Evolutionary conservation across 2,329 filamentous ascomycete species (phyloP), one percentile per base, ranked within the genome.

Genomic region (Eurotiales sp.): DNA sequence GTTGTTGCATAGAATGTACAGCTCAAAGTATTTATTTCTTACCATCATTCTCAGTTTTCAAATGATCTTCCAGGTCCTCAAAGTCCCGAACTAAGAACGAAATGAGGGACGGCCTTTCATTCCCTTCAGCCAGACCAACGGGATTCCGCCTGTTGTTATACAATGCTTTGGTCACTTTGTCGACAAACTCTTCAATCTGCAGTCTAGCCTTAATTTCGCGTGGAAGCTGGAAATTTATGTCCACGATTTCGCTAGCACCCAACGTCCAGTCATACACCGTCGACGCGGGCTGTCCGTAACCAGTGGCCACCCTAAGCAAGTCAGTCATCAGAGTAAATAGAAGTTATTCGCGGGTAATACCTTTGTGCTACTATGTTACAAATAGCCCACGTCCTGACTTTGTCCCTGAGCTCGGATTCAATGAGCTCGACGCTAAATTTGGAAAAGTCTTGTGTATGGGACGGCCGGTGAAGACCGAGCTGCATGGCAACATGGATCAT

Each of bases 401-500:
- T 77, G 63, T 87, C 84, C 45, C 77, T 76, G 53, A 85, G 74
- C 56, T 85, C 83, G 56, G 83, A 82, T 50, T 83, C 80, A 44
- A 79, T 75, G 17, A 85, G 66, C 47, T 83, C 71, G 19, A 76
- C 67, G 8, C 72, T 67, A 54, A 76, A 77, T 49, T 77, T 77
- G 57, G 69, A 74, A 53, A 77, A 77, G 58, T 77, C 75, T 55
- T 85, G 81, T 3, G 81, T 78, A 62, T 85, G 81, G 0, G 80
- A 83, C 2, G 83, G 83, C 25, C 82, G 75, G 61, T 86, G 83
- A 19, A 86, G 69, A 37, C 83, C 83, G 54, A 84, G 81, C 59
- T 85, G 82, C 76, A 84, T 81, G n/a, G 83, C 81, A 40, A 85
- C 76, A 62, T 85, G 81, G 69, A 85, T 80, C 83, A 85, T 85